A percentile compares a stretch with the other conserved stretches of the same genome.
phyloP scores from a whole-genome alignment of 78 protist genomes.

The Pelomyxa schiedti region DNA sequence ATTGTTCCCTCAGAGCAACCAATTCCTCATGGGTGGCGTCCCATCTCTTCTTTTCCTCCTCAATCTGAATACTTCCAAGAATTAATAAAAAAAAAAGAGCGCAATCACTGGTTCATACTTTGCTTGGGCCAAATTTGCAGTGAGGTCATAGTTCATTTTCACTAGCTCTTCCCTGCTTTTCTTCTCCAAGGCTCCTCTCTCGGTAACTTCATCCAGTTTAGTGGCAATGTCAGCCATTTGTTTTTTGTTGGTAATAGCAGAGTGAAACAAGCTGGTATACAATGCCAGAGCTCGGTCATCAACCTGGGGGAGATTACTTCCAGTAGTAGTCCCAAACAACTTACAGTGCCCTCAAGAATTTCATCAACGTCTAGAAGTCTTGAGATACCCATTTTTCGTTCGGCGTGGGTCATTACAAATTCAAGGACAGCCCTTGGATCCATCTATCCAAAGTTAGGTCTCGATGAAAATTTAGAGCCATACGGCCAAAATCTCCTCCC shows the following conservation, averaged over 20 bases:
- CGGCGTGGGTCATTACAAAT: no score
- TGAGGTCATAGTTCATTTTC: no score
- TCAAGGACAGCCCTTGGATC: no score
- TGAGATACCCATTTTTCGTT: conserved; percentile 38
- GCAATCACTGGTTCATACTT: no score
- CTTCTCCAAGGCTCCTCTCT: not conserved
- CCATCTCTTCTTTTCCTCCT: no score
- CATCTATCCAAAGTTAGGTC: no score
- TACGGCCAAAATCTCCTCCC: not conserved
- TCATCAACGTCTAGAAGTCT: conserved; percentile 43
- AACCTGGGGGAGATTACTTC: not conserved
- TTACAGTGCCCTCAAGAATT: conserved; percentile 42
- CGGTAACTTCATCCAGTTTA: not conserved
- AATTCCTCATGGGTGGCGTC: no score
- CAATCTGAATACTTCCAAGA: no score
- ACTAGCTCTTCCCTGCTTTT: not conserved
- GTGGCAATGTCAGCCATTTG: not conserved
- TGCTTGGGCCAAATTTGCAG: no score
- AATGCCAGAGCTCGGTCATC: conserved; percentile 56
- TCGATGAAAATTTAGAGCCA: no score
- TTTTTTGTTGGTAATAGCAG: conserved; percentile 41
- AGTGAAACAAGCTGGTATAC: conserved; percentile 51
- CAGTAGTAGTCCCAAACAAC: not conserved
- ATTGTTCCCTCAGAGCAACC: no score
- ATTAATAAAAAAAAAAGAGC: no score